phyloP scores from a whole-genome alignment of 2,329 filamentous ascomycete species.

The Fusarium graminum region DNA sequence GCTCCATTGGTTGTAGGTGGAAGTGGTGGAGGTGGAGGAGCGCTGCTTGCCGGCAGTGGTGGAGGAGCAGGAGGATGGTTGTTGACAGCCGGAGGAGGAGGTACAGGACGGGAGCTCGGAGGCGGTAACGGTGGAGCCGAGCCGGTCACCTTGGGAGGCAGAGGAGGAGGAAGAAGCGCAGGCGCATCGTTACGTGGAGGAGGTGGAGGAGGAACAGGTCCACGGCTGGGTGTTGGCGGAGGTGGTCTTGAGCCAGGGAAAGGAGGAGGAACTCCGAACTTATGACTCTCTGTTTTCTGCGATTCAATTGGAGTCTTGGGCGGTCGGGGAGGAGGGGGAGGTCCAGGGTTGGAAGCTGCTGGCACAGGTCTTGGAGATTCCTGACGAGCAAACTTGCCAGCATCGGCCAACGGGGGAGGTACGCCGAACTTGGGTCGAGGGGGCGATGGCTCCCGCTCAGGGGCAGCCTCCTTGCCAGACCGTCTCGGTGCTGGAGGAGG shows the following conservation, averaged over 20 bases:
- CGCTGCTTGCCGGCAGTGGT: slow-evolving; percentile 58
- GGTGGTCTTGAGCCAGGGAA: slow-evolving; percentile 79
- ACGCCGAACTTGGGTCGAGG: slow-evolving; percentile 81
- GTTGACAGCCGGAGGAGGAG: slow-evolving; percentile 62
- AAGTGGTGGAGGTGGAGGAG: slow-evolving; percentile 66
- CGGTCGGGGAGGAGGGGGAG: slow-evolving; percentile 61
- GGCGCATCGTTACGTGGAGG: slow-evolving; percentile 60
- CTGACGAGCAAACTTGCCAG: slow-evolving; percentile 83
- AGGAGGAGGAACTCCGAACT: slow-evolving; percentile 83
- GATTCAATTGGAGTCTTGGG: slow-evolving; percentile 76
- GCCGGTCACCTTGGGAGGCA: slow-evolving; percentile 63
- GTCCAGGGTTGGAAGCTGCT: slow-evolving; percentile 50
- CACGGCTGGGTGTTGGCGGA: slow-evolving; percentile 80
- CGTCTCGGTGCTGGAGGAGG: slow-evolving; percentile 67
- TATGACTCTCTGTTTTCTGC: slow-evolving; percentile 64
- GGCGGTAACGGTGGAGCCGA: slow-evolving; percentile 65
- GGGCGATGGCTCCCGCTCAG: slow-evolving; percentile 79
- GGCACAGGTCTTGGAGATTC: slow-evolving; percentile 51
- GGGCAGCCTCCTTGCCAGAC: slow-evolving; percentile 64
- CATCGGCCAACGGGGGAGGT: slow-evolving; percentile 89
- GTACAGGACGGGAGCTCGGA: slow-evolving; percentile 64
- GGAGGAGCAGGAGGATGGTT: slow-evolving; percentile 55
- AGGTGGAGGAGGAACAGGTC: slow-evolving; percentile 78
- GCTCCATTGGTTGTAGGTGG: too few species aligned
- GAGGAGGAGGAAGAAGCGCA: slow-evolving; percentile 57